A percentile compares a stretch with the other conserved stretches of the same genome.
These are phyloP conservation scores for Backusella liffmaniae DNA, from an alignment of 192 early-diverging fungal species.

Conservation along the genomic window DNA sequence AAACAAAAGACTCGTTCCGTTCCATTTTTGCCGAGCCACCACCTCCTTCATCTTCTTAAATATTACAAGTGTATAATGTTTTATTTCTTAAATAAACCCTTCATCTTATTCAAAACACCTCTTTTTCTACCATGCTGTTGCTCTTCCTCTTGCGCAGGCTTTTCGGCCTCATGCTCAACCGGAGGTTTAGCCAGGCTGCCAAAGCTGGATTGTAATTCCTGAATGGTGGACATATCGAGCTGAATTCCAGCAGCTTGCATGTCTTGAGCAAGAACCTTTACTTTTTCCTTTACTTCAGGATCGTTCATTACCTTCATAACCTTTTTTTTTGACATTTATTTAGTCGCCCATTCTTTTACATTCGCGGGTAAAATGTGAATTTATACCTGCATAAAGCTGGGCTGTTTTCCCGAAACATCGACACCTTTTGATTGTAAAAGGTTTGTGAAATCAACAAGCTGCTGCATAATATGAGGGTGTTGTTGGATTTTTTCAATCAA, in stretches of 20 bases:
- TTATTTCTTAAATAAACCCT: constrained; percentile 33
- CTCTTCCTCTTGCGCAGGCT: background rate
- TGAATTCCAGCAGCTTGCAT: constrained; percentile 33
- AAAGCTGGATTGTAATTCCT: constrained; percentile 26
- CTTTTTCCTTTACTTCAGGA: constrained; percentile 21
- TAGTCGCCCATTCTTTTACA: background rate
- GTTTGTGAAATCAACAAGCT: constrained; percentile 25
- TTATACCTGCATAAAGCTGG: constrained; percentile 27
- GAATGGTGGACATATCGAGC: constrained; percentile 24
- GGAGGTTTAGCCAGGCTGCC: background rate
- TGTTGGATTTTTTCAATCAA: constrained; percentile 19
- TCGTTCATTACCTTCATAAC: constrained; percentile 30
- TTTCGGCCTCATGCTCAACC: background rate
- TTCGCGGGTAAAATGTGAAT: background rate
- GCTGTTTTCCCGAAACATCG: constrained; percentile 18
- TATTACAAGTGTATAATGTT: constrained; percentile 1
- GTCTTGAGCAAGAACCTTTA: constrained; percentile 12
- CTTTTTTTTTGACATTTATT: constrained; percentile 9
- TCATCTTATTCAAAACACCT: constrained; percentile 26
- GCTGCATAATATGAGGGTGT: constrained; percentile 31
- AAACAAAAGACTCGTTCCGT: background rate
- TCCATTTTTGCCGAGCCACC: constrained; percentile 2
- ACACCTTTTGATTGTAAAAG: constrained; percentile 30
- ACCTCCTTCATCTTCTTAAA: background rate
- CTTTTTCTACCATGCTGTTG: background rate